Conservation (phyloP, 345 rosid species). For the Brassica cretica region DNA sequence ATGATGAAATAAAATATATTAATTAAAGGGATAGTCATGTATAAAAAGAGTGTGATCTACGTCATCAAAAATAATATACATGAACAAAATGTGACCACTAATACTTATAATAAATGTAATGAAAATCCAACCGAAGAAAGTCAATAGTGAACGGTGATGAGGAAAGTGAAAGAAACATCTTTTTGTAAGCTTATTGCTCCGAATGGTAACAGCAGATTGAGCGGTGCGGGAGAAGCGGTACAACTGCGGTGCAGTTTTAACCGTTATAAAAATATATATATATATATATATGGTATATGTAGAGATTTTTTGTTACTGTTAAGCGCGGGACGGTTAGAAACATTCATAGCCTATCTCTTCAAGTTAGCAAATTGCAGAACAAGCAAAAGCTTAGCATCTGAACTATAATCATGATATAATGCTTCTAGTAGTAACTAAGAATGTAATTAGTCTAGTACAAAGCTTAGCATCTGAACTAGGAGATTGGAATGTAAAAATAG, state of each 20-base stretch:
- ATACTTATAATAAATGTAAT: conserved; percentile 20
- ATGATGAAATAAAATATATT: neutral
- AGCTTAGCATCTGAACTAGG: no score
- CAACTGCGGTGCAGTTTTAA: no score
- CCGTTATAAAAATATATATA: no score
- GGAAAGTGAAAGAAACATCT: conserved; percentile 25
- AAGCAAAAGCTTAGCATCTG: no score
- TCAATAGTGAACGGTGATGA: conserved; percentile 7
- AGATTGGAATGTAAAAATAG: no score
- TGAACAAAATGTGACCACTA: conserved; percentile 6
- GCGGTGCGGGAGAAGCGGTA: no score
- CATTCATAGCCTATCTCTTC: no score
- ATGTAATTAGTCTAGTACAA: neutral
- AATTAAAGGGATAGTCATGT: conserved; percentile 6
- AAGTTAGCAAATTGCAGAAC: no score
- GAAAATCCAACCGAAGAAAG: conserved; percentile 29
- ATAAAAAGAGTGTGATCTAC: conserved; percentile 32
- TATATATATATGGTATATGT: no score
- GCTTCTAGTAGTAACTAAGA: neutral
- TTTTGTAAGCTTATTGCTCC: conserved; percentile 14
- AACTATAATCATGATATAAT: neutral
- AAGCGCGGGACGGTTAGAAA: no score
- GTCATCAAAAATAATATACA: conserved; percentile 17
- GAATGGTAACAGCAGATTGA: no score
- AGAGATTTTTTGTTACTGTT: no score